Evolutionary conservation across 225 moss, liverwort and hornwort genomes (phyloP), one percentile per base, ranked within the genome.

Genomic region (Marchantia polymorpha): DNA sequence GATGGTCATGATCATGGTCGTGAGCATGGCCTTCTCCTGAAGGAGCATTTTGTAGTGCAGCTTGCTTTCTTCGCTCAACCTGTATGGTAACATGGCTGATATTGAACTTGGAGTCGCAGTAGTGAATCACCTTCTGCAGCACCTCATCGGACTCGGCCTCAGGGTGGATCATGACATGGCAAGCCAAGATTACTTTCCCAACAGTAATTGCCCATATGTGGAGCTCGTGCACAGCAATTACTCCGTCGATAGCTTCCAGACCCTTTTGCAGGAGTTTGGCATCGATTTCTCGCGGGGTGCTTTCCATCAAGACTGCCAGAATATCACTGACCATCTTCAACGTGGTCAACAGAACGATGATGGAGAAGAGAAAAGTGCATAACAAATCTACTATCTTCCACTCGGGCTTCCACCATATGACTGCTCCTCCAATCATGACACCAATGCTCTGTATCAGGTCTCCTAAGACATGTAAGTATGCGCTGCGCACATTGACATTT

Each of bases 171-270:
- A 86, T 91, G 65, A 94, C 82, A 70, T 99, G 97, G 83, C 94
- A 99, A 56, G 97, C 92, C 12, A 99, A 87, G 22, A 99, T 91
- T 52, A 92, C 91, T 61, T 94, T 99, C 0, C 97, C 94, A 4
- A 99, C 89, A 12, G 94, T 99, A 51, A 99, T 93, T 0, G 97
- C 97, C 97, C 97, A 99, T 75, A 99, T 91, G 82, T 99, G 97
- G 48, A 99, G 93, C 82, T 99, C 97, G 39, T 99, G 97, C 48
- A 99, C 91, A 67, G 91, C 94, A 55, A 91, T 83, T 46, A 99
- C 97, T 64, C 93, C 94, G 23, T 83, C 86, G 25, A 99, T 88
- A 8, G 74, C 83, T 70, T 84, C 73, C 14, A 94, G 78, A 5
- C 97, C 97, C n/a, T 79, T 75, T 84, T 95, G 87, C 72, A 99